Evolutionary conservation across 192 early-diverging fungal genomes (phyloP).

Genomic region (Backusella liffmaniae): DNA sequence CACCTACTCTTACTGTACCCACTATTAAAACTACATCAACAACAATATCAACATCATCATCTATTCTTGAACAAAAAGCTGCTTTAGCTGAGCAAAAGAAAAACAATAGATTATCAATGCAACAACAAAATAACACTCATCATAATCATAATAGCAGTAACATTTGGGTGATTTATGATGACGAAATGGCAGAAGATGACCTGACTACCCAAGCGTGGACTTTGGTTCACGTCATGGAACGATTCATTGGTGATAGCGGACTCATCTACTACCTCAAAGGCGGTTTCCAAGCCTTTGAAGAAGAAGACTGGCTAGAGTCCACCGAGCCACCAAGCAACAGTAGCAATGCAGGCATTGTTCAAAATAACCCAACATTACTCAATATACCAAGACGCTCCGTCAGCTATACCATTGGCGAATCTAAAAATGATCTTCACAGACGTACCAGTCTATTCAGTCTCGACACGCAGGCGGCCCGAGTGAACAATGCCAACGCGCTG

Average conservation of each 20-base stretch:
- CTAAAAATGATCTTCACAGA: constrained; percentile 4
- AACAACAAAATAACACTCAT: not conserved
- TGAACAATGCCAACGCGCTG: constrained; percentile 25
- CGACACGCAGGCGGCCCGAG: constrained; percentile 29
- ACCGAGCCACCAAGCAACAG: not conserved
- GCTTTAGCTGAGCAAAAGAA: constrained; percentile 1
- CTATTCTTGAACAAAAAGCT: constrained; percentile 23
- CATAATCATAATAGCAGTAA: not conserved
- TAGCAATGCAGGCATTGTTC: constrained; percentile 3
- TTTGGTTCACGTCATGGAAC: constrained; percentile 44
- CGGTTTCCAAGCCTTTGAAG: constrained; percentile 48
- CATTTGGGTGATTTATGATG: constrained; percentile 46
- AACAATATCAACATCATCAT: not conserved
- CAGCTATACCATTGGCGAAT: constrained; percentile 17
- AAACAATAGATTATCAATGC: not conserved
- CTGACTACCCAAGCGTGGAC: constrained; percentile 50
- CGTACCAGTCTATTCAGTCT: constrained; percentile 21
- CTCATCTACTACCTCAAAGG: constrained; percentile 45
- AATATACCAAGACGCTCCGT: constrained; percentile 14
- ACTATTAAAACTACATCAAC: not conserved
- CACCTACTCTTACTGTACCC: not conserved
- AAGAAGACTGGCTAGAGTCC: constrained; percentile 7
- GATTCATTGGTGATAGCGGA: constrained; percentile 18
- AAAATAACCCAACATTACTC: not conserved
- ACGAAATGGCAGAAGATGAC: constrained; percentile 42